A percentile compares a stretch with the other conserved stretches of the same genome.
These are phyloP conservation scores for Dactylellina cionopaga DNA, from an alignment of 2,329 filamentous ascomycete genomes.

Conservation along the genomic window DNA sequence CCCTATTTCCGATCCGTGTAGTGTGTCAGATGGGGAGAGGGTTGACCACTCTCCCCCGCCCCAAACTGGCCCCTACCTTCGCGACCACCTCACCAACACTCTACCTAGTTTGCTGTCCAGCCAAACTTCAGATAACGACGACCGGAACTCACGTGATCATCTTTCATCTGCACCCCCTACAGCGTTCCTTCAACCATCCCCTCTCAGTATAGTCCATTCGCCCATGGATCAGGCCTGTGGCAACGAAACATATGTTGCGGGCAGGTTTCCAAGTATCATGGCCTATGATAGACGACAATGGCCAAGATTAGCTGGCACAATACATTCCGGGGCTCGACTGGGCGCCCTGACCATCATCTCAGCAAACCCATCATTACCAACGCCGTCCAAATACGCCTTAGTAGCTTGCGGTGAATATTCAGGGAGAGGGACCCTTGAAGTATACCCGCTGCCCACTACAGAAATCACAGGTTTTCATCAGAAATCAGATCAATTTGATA, in stretches of 20 bases:
- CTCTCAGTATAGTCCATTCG: slow-evolving; percentile 82
- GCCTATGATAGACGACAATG: slow-evolving; percentile 90
- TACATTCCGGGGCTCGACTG: slow-evolving; percentile 84
- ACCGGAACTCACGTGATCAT: slow-evolving; percentile 57
- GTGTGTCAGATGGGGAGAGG: not conserved
- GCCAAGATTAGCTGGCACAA: slow-evolving; percentile 77
- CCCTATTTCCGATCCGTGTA: not conserved
- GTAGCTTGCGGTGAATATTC: slow-evolving; percentile 91
- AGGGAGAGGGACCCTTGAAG: slow-evolving; percentile 85
- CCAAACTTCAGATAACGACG: slow-evolving; percentile 57
- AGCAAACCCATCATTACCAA: slow-evolving; percentile 71
- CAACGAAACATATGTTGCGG: slow-evolving; percentile 76
- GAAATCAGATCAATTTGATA: slow-evolving; percentile 32
- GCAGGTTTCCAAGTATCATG: slow-evolving; percentile 86
- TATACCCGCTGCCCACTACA: slow-evolving; percentile 73
- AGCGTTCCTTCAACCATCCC: slow-evolving; percentile 76
- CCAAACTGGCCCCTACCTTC: slow-evolving; percentile 54
- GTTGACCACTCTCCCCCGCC: slow-evolving; percentile 35
- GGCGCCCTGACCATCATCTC: slow-evolving; percentile 77
- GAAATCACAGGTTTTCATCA: not conserved
- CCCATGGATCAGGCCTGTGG: slow-evolving; percentile 74
- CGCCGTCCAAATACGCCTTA: slow-evolving; percentile 71
- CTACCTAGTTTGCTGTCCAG: not conserved
- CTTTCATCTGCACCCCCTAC: slow-evolving; percentile 66
- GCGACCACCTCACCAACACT: slow-evolving; percentile 58